Conservation (phyloP, 148 eudicot genomes). For the Chenopodium berlandieri region DNA sequence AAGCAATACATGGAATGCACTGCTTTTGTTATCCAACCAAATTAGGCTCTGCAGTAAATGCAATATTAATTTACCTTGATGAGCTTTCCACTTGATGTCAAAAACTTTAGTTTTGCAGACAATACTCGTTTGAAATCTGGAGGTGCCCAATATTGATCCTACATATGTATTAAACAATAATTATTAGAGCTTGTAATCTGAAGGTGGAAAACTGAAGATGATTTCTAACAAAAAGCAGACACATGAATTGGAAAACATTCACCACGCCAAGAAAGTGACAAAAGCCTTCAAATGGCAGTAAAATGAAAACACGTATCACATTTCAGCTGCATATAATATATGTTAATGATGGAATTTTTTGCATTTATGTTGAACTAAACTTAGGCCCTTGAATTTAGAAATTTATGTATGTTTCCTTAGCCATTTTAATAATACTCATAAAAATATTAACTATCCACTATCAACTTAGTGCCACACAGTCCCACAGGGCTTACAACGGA, state of each 20-base stretch:
- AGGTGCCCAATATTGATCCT: conserved; percentile 99
- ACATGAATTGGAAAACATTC: background rate
- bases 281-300: background rate
- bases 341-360: background rate
- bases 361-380: background rate
- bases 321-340: background rate
- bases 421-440: background rate
- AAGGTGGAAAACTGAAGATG: background rate
- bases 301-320: background rate
- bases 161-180: conserved; percentile 27
- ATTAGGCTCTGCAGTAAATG: background rate
- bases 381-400: background rate
- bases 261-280: background rate
- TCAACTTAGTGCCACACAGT: too few species aligned
- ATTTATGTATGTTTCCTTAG: background rate
- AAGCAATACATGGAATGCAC: background rate
- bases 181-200: background rate
- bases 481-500: too few species aligned
- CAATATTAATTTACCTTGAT: conserved; percentile 51
- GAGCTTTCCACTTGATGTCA: conserved; percentile 81
- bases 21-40: background rate
- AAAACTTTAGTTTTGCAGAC: conserved; percentile 76
- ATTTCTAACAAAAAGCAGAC: background rate
- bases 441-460: too few species aligned
- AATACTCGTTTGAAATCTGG: conserved; percentile 83